Conservation (phyloP, 2,329 filamentous ascomycete species). For the Neofusicoccum umdonicola region DNA sequence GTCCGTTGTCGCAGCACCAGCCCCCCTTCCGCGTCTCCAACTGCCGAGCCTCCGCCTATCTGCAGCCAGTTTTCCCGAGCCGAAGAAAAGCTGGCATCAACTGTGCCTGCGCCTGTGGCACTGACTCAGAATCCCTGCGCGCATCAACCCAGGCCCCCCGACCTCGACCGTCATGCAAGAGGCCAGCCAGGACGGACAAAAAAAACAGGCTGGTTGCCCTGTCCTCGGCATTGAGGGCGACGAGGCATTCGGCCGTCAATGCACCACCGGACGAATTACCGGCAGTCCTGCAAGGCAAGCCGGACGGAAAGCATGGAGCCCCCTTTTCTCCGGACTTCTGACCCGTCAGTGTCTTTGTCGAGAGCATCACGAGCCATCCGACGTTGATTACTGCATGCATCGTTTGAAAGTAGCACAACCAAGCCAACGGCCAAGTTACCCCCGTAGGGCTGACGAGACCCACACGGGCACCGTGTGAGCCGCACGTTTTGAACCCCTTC, state of each 20-base stretch:
- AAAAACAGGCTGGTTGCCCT: neutral
- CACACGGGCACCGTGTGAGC: neutral
- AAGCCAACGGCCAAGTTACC: neutral
- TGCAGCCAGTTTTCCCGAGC: too few species aligned
- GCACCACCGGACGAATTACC: neutral
- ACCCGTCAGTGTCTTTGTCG: too few species aligned
- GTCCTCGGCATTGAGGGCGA: neutral
- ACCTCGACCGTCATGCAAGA: neutral
- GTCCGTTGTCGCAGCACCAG: neutral
- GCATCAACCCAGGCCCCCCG: neutral
- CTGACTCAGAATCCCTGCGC: constrained; percentile 4
- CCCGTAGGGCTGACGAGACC: neutral
- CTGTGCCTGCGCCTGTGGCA: neutral
- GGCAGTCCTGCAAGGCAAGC: neutral
- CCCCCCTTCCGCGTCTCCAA: too few species aligned
- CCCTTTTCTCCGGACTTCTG: neutral
- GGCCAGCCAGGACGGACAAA: neutral
- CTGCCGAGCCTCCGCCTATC: too few species aligned
- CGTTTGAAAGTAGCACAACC: neutral
- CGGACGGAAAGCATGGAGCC: neutral
- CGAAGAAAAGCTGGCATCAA: neutral
- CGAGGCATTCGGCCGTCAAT: neutral
- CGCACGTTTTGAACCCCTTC: neutral
- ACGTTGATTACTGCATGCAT: too few species aligned
- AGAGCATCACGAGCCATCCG: too few species aligned